phyloP scores from a whole-genome alignment of 169 alveolate genomes.

The Plasmodium sp. region DNA sequence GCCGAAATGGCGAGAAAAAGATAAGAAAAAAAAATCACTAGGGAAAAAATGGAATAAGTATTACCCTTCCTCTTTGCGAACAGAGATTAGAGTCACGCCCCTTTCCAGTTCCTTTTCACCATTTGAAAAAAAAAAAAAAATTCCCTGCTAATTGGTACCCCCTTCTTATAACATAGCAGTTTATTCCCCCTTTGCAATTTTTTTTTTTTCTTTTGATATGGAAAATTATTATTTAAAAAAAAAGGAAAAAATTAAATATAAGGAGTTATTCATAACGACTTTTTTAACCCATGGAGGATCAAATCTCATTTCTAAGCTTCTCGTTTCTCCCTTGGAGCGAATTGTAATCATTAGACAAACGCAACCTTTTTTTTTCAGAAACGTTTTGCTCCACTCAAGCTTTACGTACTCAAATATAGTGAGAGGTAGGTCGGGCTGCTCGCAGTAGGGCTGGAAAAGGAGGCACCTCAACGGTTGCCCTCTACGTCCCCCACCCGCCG shows the following conservation, averaged over 20 bases:
- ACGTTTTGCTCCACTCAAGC: conserved; percentile 26
- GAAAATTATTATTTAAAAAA: conserved; percentile 72
- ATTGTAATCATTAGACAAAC: conserved; percentile 61
- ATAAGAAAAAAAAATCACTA: background rate
- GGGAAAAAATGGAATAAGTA: background rate
- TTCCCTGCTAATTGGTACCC: background rate
- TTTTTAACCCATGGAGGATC: conserved; percentile 75
- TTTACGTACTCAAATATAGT: conserved; percentile 58
- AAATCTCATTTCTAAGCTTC: conserved; percentile 58
- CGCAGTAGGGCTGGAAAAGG: background rate
- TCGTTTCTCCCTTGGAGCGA: conserved; percentile 63
- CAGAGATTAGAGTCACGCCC: background rate
- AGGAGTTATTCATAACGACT: conserved; percentile 60
- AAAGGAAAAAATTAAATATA: conserved; percentile 56
- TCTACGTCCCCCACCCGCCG: background rate
- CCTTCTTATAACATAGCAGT: background rate
- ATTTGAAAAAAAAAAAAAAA: background rate
- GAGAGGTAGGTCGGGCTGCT: conserved; percentile 11
- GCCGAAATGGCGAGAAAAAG: background rate
- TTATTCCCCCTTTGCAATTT: background rate
- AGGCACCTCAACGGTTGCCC: background rate
- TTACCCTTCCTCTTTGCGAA: background rate
- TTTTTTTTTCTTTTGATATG: conserved; percentile 35
- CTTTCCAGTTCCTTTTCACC: background rate
- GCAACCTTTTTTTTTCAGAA: conserved; percentile 48